Evolutionary conservation across 2,329 filamentous ascomycete species (phyloP).

Genomic region (Malbranchea zuffiana): DNA sequence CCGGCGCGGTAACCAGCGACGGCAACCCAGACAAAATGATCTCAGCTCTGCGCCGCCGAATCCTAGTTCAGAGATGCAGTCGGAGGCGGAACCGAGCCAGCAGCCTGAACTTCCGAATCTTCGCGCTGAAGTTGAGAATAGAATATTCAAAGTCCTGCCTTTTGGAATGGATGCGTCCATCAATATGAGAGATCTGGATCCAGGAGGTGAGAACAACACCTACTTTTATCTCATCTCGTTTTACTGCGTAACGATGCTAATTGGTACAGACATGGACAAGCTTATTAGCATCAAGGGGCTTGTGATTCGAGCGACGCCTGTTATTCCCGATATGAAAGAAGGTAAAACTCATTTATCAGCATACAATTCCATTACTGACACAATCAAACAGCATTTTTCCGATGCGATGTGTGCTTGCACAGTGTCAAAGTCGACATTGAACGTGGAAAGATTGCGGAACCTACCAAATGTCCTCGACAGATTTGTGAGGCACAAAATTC

Average conservation of each 20-base stretch:
- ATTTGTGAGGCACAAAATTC: constrained; percentile 80
- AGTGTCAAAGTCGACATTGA: constrained; percentile 85
- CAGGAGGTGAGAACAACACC: constrained; percentile 45
- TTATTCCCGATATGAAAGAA: constrained; percentile 98
- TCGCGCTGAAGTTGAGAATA: constrained; percentile 64
- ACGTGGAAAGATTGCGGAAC: constrained; percentile 90
- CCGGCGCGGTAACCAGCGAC: constrained; percentile 36
- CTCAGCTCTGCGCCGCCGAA: constrained; percentile 64
- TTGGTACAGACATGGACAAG: constrained; percentile 70
- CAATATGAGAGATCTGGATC: constrained; percentile 89
- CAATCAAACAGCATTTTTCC: constrained; percentile 65
- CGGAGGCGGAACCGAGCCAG: constrained; percentile 29
- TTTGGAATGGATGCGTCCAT: constrained; percentile 78
- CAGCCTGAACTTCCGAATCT: constrained; percentile 53
- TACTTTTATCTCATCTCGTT: background rate
- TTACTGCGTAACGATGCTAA: constrained; percentile 19
- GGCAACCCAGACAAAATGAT: constrained; percentile 38
- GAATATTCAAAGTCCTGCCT: constrained; percentile 74
- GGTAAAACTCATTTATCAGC: constrained; percentile 28
- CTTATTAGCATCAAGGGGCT: constrained; percentile 89
- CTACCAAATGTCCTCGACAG: constrained; percentile 73
- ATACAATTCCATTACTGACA: no score
- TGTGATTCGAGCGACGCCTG: constrained; percentile 87
- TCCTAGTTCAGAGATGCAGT: constrained; percentile 65
- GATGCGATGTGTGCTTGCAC: constrained; percentile 85